Percentiles rank a stretch among this genome's conserved stretches.
Conservation (phyloP, 352 stramenopile species). For the Aphanomyces astaci region DNA sequence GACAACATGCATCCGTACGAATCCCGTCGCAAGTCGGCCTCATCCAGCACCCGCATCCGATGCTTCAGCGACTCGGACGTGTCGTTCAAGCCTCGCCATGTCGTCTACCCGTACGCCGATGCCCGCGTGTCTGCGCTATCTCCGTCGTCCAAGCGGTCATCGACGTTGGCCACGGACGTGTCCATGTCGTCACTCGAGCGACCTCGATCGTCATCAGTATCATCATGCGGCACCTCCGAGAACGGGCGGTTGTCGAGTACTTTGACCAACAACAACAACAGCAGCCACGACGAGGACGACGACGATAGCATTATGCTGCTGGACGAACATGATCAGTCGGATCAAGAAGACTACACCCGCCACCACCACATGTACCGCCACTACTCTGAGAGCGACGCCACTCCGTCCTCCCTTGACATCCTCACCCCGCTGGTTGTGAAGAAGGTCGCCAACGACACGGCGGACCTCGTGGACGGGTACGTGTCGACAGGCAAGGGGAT, state of each 20-base stretch:
- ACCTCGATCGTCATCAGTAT: not conserved
- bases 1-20: not conserved
- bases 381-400: not conserved
- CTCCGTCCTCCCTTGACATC: not conserved
- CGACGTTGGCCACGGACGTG: not conserved
- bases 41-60: constrained; percentile 35
- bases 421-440: not conserved
- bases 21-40: not conserved
- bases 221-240: not conserved
- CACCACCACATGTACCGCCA: not conserved
- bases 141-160: not conserved
- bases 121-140: not conserved
- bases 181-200: not conserved
- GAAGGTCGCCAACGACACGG: not conserved
- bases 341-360: not conserved
- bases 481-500: constrained; percentile 83
- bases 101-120: not conserved
- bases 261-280: not conserved
- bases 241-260: not conserved
- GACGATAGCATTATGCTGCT: not conserved
- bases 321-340: not conserved
- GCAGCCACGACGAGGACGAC: not conserved
- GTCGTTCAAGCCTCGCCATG: constrained; percentile 34
- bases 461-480: constrained; percentile 58
- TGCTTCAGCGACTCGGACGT: constrained; percentile 78